A percentile compares a stretch with the other conserved stretches of the same genome.
Evolutionary conservation across 345 rosid genomes (phyloP).

Genomic region (Salix arbutifolia): DNA sequence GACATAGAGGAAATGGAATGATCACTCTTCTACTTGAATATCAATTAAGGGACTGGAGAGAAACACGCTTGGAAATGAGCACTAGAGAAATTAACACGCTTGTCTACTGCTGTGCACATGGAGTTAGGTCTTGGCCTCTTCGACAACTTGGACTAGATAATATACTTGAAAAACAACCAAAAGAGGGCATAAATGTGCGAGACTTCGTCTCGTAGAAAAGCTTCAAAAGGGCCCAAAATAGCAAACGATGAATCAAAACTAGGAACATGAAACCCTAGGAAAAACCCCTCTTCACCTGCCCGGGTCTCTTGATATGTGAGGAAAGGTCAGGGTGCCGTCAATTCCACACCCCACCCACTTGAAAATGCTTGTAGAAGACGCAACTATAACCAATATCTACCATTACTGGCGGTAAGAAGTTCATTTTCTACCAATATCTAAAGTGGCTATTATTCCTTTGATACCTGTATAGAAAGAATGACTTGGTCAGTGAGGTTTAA

Average conservation of each 20-base stretch:
- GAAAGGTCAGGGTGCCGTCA: constrained; percentile 23
- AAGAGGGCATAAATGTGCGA: constrained; percentile 16
- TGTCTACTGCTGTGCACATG: not conserved
- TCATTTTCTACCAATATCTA: constrained; percentile 4
- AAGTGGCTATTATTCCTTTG: constrained; percentile 16
- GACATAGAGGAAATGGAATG: not conserved
- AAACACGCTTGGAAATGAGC: not conserved
- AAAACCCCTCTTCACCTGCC: not conserved
- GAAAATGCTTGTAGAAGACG: constrained; percentile 39
- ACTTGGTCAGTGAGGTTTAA: constrained; percentile 32
- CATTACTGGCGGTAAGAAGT: constrained; percentile 13
- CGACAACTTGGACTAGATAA: constrained; percentile 4
- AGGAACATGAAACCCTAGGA: constrained; percentile 26
- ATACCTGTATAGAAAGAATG: constrained; percentile 8
- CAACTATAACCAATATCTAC: constrained; percentile 21
- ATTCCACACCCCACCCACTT: constrained; percentile 23
- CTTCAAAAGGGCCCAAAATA: constrained; percentile 20
- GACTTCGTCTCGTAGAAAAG: constrained; percentile 1
- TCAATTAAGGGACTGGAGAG: too few species aligned
- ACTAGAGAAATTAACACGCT: not conserved
- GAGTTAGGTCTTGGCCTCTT: not conserved
- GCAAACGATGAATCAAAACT: constrained; percentile 31
- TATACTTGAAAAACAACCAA: constrained; percentile 7
- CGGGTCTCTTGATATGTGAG: constrained; percentile 2
- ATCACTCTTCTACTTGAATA: not conserved